phyloP scores from a whole-genome alignment of 306 rosid genomes.

The Sesbania bispinosa region DNA sequence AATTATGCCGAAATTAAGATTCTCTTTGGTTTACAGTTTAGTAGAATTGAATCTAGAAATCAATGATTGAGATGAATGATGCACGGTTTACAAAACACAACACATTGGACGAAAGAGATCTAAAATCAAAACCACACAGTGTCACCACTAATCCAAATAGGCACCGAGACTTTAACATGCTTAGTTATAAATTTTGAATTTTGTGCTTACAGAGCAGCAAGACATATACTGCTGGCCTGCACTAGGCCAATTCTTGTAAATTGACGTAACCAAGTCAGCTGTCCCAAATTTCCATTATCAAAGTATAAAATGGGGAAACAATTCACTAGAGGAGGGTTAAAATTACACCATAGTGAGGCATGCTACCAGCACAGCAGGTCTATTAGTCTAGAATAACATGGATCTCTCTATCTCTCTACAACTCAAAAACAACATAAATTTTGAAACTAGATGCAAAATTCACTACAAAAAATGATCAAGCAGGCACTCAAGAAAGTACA shows the following conservation, averaged over 20 bases:
- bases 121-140: too few species aligned
- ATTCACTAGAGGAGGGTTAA: background rate
- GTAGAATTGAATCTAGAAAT: too few species aligned
- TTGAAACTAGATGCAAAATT: background rate
- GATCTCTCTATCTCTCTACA: background rate
- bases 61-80: too few species aligned
- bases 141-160: too few species aligned
- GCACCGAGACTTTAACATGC: too few species aligned
- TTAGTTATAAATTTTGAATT: background rate
- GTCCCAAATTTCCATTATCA: constrained; percentile 11
- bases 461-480: background rate
- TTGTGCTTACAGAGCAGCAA: constrained; percentile 55
- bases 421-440: background rate
- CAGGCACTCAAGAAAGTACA: background rate
- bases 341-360: background rate
- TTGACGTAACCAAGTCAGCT: constrained; percentile 55
- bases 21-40: too few species aligned
- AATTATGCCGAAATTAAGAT: too few species aligned
- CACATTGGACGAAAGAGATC: too few species aligned
- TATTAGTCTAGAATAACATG: background rate
- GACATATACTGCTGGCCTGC: constrained; percentile 52
- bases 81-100: too few species aligned
- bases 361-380: background rate
- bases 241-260: constrained; percentile 62
- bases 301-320: constrained; percentile 7